Base-by-base conservation (phyloP, 257 asterid genomes). In the Lantana camara region DNA sequence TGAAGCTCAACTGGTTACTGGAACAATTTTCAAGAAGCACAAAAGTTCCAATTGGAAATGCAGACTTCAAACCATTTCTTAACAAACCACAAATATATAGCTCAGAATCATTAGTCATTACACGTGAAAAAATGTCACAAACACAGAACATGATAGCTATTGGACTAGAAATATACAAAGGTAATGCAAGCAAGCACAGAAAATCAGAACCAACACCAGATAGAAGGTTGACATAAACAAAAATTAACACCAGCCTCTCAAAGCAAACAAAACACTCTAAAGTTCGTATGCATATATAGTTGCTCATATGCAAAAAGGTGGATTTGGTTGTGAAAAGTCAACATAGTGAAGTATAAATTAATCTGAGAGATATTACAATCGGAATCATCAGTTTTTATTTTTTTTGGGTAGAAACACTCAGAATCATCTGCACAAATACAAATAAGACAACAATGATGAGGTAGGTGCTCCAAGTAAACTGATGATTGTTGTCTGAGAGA, bases 31-130 rank as follows among this genome's bases (percentile, higher is more conserved):
- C 46, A 66, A 40, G 9, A n/a, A n/a, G n/a, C n/a, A n/a, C n/a
- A n/a, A 2, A 21, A 13, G 44, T 30, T 63, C 22, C 22, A 16
- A 7, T 50, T 32, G 40, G 51, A 60, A 53, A 50, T 38, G 35
- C 21, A 30, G 40, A 57, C 54, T 56, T 49, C 42, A 59, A 52
- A 61, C 24, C 58, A 70, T 20, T 27, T 19, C 19, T 41, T 27
- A 54, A 44, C 41, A 34, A 48, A 16, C 64, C 48, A 46, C 29
- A n/a, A 54, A 14, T 17, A 16, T 19, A 17, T 17, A 7, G 62
- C 29, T 34, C 34, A 57, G 51, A 9, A n/a, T n/a, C n/a, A n/a
- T n/a, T n/a, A n/a, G 56, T 24, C 75, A 63, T 57, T 19, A 48
- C 63, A 63, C 47, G 47, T 35, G 24, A 38, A 61, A 35, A 37